These are phyloP conservation scores for Aspergillus sp. DNA, from an alignment of 2,329 filamentous ascomycete species.

Conservation along the genomic window DNA sequence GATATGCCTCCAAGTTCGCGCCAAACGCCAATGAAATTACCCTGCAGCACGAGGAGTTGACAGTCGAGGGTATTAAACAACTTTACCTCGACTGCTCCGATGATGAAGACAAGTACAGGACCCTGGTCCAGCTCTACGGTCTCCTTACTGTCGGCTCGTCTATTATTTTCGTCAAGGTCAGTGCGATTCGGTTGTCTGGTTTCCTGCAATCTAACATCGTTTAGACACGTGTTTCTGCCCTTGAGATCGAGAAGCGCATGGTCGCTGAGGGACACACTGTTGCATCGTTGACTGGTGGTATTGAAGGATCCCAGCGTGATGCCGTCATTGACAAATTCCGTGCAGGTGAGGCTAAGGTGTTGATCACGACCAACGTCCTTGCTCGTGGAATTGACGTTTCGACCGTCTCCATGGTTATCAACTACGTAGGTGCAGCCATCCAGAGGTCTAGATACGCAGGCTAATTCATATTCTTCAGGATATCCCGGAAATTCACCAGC, in stretches of 20 bases:
- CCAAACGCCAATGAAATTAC: constrained; percentile 83
- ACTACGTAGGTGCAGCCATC: constrained; percentile 60
- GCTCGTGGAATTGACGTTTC: constrained; percentile 91
- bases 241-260: constrained; percentile 82
- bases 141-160: constrained; percentile 95
- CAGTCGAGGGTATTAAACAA: constrained; percentile 94
- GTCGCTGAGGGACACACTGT: constrained; percentile 84
- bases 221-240: constrained; percentile 79
- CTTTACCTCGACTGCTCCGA: constrained; percentile 91
- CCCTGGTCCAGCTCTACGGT: constrained; percentile 88
- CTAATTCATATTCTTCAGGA: constrained; percentile 40
- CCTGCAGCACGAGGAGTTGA: constrained; percentile 83
- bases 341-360: constrained; percentile 80
- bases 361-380: constrained; percentile 96
- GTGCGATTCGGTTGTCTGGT: constrained; percentile 14
- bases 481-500: constrained; percentile 62
- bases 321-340: constrained; percentile 82
- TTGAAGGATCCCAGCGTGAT: constrained; percentile 80
- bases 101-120: constrained; percentile 79
- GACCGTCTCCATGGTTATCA: constrained; percentile 95
- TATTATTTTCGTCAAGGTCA: constrained; percentile 92
- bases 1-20: constrained; percentile 79
- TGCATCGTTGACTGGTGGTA: constrained; percentile 80
- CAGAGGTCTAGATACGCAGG: background rate
- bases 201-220: constrained; percentile 13